Evolutionary conservation across 257 asterid genomes (phyloP).

Genomic region (Mentha longifolia): DNA sequence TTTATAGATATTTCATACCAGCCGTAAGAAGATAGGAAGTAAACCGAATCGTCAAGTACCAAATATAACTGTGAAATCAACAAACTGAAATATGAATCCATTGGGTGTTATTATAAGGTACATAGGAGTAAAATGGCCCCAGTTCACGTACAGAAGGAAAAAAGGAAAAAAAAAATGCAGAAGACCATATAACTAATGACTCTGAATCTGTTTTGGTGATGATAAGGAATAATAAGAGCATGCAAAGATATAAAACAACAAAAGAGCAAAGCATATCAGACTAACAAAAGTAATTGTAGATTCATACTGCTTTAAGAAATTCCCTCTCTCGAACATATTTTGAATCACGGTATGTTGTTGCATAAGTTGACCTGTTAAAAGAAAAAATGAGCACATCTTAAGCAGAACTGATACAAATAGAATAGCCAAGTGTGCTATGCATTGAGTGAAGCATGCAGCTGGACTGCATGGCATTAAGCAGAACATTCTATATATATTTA

Average conservation of each 20-base stretch:
- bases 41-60: background rate
- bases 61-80: background rate
- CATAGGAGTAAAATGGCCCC: background rate
- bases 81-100: background rate
- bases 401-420: background rate
- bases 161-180: background rate
- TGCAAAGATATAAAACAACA: constrained; percentile 13
- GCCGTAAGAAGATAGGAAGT: background rate
- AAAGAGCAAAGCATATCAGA: constrained; percentile 3
- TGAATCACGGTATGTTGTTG: constrained; percentile 90
- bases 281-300: constrained; percentile 18
- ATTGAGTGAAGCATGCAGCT: background rate
- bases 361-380: constrained; percentile 87
- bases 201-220: constrained; percentile 16
- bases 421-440: constrained; percentile 5
- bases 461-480: constrained; percentile 5
- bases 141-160: background rate
- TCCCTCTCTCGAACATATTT: constrained; percentile 90
- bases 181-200: background rate
- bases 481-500: background rate
- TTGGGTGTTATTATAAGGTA: background rate
- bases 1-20: too few relatives aligned
- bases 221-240: constrained; percentile 2
- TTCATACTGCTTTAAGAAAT: constrained; percentile 80
- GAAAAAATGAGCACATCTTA: constrained; percentile 12